Percentiles rank a stretch among this genome's conserved stretches.
These are phyloP conservation scores for Capronia coronata DNA, from an alignment of 2,329 filamentous ascomycete species.

Conservation along the genomic window DNA sequence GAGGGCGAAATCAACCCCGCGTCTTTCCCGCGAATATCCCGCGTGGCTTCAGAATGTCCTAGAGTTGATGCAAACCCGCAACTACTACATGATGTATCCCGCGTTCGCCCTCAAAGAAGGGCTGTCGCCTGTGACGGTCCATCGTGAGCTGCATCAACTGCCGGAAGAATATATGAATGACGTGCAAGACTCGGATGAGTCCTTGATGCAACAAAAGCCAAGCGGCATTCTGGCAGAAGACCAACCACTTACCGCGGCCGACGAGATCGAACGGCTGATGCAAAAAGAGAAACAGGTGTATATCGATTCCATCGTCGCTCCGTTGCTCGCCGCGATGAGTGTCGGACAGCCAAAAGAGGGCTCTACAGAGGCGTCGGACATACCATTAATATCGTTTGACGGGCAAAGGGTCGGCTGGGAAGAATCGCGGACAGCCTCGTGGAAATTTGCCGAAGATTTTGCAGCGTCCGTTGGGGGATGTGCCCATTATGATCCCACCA, in stretches of 20 bases:
- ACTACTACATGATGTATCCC: constrained; percentile 76
- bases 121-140: constrained; percentile 61
- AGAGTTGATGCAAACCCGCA: constrained; percentile 66
- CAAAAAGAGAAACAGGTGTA: constrained; percentile 10
- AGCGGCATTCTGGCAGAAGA: background rate
- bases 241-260: constrained; percentile 18
- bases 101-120: constrained; percentile 45
- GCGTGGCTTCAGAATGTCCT: constrained; percentile 73
- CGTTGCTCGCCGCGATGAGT: constrained; percentile 11
- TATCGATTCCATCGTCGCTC: constrained; percentile 9
- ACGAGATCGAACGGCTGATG: constrained; percentile 19
- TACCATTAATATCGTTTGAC: constrained; percentile 16
- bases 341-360: background rate
- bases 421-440: constrained; percentile 1
- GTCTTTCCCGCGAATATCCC: constrained; percentile 63
- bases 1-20: constrained; percentile 10
- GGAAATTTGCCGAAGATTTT: constrained; percentile 20
- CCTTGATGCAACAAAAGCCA: background rate
- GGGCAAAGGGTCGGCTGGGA: constrained; percentile 11
- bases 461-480: constrained; percentile 16
- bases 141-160: constrained; percentile 64
- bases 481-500: constrained; percentile 2
- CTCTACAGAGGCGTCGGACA: background rate
- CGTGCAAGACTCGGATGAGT: background rate
- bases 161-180: constrained; percentile 57